Conservation (phyloP, 2,329 filamentous ascomycete species). For the Phyllosticta citriasiana region DNA sequence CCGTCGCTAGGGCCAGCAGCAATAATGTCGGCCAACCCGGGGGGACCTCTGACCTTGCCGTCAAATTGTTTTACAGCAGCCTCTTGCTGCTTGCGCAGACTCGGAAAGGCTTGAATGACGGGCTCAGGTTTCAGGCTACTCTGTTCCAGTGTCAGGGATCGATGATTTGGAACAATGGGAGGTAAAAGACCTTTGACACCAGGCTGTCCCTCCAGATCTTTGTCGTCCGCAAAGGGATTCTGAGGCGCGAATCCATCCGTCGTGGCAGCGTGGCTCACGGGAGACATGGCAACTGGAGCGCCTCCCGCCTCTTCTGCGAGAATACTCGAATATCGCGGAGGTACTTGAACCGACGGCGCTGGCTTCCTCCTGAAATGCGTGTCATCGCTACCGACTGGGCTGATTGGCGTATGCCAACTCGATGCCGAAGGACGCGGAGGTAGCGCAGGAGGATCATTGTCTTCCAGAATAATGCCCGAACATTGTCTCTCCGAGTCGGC, state of each 20-base stretch:
- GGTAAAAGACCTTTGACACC: conserved; percentile 20
- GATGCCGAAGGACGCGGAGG: conserved; percentile 24
- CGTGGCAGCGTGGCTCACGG: conserved; percentile 28
- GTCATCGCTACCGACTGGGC: conserved; percentile 8
- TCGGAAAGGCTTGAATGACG: neutral
- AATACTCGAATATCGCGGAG: conserved; percentile 36
- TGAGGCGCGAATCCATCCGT: conserved; percentile 26
- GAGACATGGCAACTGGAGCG: conserved; percentile 23
- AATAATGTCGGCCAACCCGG: conserved; percentile 15
- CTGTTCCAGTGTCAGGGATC: conserved; percentile 35
- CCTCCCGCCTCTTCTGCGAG: conserved; percentile 25
- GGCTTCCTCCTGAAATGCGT: conserved; percentile 30
- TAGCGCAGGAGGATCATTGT: conserved; percentile 32
- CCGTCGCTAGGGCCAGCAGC: conserved; percentile 13
- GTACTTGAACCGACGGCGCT: conserved; percentile 30
- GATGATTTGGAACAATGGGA: conserved; percentile 33
- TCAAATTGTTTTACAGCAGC: neutral
- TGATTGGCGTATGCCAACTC: conserved; percentile 1
- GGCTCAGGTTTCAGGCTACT: conserved; percentile 23
- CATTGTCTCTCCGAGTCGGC: conserved; percentile 26
- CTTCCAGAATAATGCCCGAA: conserved; percentile 33
- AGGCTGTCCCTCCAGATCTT: conserved; percentile 19
- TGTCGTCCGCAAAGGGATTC: conserved; percentile 16
- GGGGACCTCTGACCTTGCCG: conserved; percentile 8
- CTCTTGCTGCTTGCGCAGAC: neutral